These are phyloP conservation scores for Glarea lozoyensis DNA, from an alignment of 495 filamentous ascomycete species.

Conservation along the genomic window DNA sequence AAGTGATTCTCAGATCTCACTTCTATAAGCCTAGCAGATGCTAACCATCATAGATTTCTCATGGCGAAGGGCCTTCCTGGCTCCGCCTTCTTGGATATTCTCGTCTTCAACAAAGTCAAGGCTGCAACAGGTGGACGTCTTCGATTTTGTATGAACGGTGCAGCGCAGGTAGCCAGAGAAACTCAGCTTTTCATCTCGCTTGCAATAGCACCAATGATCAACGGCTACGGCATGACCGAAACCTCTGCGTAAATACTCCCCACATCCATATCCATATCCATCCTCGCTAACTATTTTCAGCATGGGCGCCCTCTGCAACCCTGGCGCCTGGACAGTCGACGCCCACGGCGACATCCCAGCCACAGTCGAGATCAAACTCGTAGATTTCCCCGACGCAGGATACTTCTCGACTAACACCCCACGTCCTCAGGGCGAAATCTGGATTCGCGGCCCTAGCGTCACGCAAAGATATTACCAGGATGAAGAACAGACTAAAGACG, in stretches of 20 bases:
- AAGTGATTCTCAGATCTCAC: constrained; percentile 28
- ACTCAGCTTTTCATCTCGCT: constrained; percentile 80
- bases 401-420: constrained; percentile 79
- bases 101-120: constrained; percentile 84
- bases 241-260: constrained; percentile 52
- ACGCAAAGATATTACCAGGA: constrained; percentile 69
- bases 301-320: constrained; percentile 86
- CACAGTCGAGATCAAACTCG: constrained; percentile 82
- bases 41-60: constrained; percentile 28
- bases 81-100: constrained; percentile 53
- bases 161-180: constrained; percentile 73
- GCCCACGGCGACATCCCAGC: constrained; percentile 70
- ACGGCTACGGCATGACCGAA: constrained; percentile 94
- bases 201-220: constrained; percentile 76
- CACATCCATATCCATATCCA: neutral
- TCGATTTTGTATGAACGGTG: constrained; percentile 73
- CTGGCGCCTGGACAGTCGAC: constrained; percentile 72
- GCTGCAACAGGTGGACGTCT: constrained; percentile 77
- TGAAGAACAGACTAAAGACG: constrained; percentile 67
- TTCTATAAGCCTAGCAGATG: neutral
- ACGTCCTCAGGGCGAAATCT: constrained; percentile 85
- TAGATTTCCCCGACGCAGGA: constrained; percentile 88
- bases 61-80: constrained; percentile 68
- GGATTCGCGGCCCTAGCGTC: constrained; percentile 74
- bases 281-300: constrained; percentile 43